Evolutionary conservation across 352 stramenopile species (phyloP), one percentile per base, ranked within the genome.

Genomic region (Phytopythium boreale): DNA sequence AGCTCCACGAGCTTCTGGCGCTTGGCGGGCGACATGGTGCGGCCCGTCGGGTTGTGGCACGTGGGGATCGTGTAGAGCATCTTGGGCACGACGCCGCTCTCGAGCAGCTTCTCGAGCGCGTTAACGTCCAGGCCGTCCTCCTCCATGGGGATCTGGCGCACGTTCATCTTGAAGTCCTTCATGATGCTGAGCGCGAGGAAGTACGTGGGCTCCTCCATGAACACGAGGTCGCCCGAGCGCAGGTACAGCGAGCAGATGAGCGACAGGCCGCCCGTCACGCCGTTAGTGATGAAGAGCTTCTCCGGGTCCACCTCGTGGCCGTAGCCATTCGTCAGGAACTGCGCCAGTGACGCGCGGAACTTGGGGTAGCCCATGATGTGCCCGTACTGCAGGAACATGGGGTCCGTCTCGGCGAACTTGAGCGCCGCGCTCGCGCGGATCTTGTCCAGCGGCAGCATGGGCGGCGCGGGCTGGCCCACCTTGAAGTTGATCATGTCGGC

Each of bases 61-160:
- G 87, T 97, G 19, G 95, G 91, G 64, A 98, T 97, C 11, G 93
- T 90, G 80, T 98, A 98, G 24, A 98, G 86, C 67, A 97, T 85
- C 79, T 96, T 96, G 56, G 93, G 93, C 34, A 91, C 68, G 37
- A 91, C 78, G 67, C 87, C 88, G 43, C 68, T 75, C 67, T 80
- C 11, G 15, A 96, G 75, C n/a, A 97, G 70, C 55, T 72, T 68
- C 74, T 98, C 89, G 36, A 98, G 76, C 71, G 88, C 82, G 56
- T 82, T 75, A n/a, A 97, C 83, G 67, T 97, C 75, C 22, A 96
- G 67, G 27, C 83, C 84, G 66, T 96, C 85, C 66, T 93, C 69
- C 59, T 97, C 88, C 90, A 98, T 98, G 26, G 88, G 89, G 49
- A 98, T 84, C 66, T 89, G 76, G 55, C 87, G 81, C 57, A 98